These are phyloP conservation scores for Mucor racemosus DNA, from an alignment of 371 early-diverging fungal species.

Conservation along the genomic window DNA sequence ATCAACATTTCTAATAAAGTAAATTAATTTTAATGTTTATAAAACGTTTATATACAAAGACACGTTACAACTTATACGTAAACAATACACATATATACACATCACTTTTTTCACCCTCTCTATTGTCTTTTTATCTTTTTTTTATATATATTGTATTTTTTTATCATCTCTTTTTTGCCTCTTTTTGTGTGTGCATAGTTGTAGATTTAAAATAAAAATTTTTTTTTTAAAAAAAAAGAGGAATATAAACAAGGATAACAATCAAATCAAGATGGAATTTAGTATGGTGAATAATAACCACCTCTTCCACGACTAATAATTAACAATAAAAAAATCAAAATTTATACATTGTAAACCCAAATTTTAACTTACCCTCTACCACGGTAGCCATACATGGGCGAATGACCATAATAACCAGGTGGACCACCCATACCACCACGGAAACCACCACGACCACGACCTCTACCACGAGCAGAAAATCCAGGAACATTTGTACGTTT, in stretches of 20 bases:
- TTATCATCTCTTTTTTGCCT: too few relatives aligned
- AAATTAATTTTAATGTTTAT: too few relatives aligned
- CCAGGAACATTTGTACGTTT: slow-evolving; percentile 98
- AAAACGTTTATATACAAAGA: too few relatives aligned
- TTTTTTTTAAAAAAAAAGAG: not conserved
- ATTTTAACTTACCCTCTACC: slow-evolving; percentile 53
- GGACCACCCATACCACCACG: slow-evolving; percentile 63
- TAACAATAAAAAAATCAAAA: not conserved
- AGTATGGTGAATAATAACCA: slow-evolving; percentile 71
- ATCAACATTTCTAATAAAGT: too few relatives aligned
- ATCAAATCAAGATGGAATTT: slow-evolving; percentile 18
- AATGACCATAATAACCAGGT: slow-evolving; percentile 50
- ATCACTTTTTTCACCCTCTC: too few relatives aligned
- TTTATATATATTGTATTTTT: too few relatives aligned
- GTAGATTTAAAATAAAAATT: too few relatives aligned
- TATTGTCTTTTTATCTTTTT: too few relatives aligned
- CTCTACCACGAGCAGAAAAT: slow-evolving; percentile 73
- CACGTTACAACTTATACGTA: too few relatives aligned
- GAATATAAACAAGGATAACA: slow-evolving; percentile 10
- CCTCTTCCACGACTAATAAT: slow-evolving; percentile 60
- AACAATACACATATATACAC: too few relatives aligned
- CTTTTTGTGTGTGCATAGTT: too few relatives aligned
- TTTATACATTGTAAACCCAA: not conserved
- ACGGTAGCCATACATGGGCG: slow-evolving; percentile 58
- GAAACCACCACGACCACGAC: slow-evolving; percentile 64